Evolutionary conservation across 805 yeast species (phyloP).

Genomic region (Candida tibetensis): DNA sequence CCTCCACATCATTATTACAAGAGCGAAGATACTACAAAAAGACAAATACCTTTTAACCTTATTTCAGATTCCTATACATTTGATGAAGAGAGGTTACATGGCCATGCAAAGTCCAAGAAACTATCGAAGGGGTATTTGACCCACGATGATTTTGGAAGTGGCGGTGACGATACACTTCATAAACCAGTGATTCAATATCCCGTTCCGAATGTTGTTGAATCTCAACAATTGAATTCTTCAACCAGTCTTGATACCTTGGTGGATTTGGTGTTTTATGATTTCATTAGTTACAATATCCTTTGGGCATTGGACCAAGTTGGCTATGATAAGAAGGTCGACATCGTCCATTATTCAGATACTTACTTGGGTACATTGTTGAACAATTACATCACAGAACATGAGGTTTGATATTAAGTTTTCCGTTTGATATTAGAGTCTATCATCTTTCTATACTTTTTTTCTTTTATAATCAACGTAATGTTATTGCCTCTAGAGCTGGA

Average conservation of each 20-base stretch:
- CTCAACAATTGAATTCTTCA: slow-evolving; percentile 33
- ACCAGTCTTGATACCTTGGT: slow-evolving; percentile 33
- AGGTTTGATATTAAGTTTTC: slow-evolving; percentile 11
- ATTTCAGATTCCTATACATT: slow-evolving; percentile 4
- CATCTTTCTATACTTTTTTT: background rate
- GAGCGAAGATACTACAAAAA: background rate
- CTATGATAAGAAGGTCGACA: slow-evolving; percentile 13
- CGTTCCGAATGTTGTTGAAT: slow-evolving; percentile 77
- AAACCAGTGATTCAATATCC: slow-evolving; percentile 56
- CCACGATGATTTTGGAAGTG: slow-evolving; percentile 74
- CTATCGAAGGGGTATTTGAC: slow-evolving; percentile 75
- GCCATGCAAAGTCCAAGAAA: slow-evolving; percentile 14
- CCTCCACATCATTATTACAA: slow-evolving; percentile 22
- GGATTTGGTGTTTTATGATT: slow-evolving; percentile 78
- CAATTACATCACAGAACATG: slow-evolving; percentile 24
- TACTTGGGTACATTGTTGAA: slow-evolving; percentile 35
- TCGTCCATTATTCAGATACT: slow-evolving; percentile 24
- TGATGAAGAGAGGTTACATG: slow-evolving; percentile 12
- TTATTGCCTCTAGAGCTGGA: slow-evolving; percentile 21
- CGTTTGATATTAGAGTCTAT: too few relatives aligned
- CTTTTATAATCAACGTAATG: too few relatives aligned
- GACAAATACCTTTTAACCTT: background rate
- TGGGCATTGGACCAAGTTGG: slow-evolving; percentile 32
- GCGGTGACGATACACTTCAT: slow-evolving; percentile 83
- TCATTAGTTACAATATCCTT: slow-evolving; percentile 45